Evolutionary conservation across 2,329 filamentous ascomycete species (phyloP).

Genomic region (Fusarium circinatum): DNA sequence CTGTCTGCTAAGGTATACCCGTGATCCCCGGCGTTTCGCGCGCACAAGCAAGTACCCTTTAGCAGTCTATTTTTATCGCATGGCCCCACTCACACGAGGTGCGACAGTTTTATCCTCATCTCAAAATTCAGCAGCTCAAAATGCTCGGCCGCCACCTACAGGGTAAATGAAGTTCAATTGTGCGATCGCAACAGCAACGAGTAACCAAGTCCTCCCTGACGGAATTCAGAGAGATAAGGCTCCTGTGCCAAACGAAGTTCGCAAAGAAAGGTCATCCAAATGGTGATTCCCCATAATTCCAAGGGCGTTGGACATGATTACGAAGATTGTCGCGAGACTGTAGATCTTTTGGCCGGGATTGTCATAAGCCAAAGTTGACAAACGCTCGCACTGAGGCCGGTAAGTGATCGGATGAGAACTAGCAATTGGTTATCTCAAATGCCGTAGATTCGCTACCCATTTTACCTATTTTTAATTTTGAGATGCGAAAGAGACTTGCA

Average conservation of each 20-base stretch:
- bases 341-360: rapidly evolving
- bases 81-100: rapidly evolving
- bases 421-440: too few relatives aligned
- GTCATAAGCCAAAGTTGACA: rapidly evolving
- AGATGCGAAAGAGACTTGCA: too few relatives aligned
- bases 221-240: not conserved
- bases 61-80: not conserved
- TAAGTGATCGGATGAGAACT: rapidly evolving
- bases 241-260: rapidly evolving
- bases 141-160: not conserved
- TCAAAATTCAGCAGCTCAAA: not conserved
- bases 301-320: rapidly evolving
- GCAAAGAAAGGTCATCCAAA: rapidly evolving
- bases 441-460: too few relatives aligned
- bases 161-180: not conserved
- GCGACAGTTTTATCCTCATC: too few relatives aligned
- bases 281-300: too few relatives aligned
- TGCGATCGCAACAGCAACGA: not conserved
- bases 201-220: not conserved
- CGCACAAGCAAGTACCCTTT: rapidly evolving
- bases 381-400: rapidly evolving
- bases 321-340: rapidly evolving
- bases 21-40: rapidly evolving
- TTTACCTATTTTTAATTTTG: too few relatives aligned
- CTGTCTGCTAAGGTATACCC: not conserved